phyloP scores from a whole-genome alignment of 805 yeast genomes.

The Saturnispora besseyi region DNA sequence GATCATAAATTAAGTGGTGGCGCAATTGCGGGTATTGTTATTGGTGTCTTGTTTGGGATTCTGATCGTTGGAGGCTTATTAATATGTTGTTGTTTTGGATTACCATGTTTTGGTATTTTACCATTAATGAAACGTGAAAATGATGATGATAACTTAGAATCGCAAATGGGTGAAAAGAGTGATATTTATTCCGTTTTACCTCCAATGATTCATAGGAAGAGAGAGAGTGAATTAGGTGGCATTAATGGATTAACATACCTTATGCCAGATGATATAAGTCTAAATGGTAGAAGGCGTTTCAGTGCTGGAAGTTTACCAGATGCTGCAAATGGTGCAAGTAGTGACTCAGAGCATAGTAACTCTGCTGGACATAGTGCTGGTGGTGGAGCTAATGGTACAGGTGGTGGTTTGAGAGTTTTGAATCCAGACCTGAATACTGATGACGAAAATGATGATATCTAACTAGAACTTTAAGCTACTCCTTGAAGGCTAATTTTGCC shows the following conservation, averaged over 20 bases:
- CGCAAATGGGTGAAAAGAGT: slow-evolving; percentile 6
- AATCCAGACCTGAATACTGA: slow-evolving; percentile 26
- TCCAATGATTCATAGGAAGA: slow-evolving; percentile 1
- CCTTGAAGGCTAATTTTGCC: background rate
- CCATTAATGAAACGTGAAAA: slow-evolving; percentile 20
- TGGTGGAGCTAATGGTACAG: slow-evolving; percentile 4
- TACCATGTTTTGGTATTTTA: slow-evolving; percentile 8
- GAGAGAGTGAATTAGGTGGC: slow-evolving; percentile 6
- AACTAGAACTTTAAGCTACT: background rate
- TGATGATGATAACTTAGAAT: slow-evolving; percentile 9
- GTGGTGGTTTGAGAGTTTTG: slow-evolving; percentile 25
- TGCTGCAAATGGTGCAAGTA: slow-evolving; percentile 22
- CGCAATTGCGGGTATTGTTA: slow-evolving; percentile 29
- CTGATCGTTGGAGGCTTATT: slow-evolving; percentile 13
- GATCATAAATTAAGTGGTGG: slow-evolving; percentile 21
- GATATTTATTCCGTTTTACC: slow-evolving; percentile 6
- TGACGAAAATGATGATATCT: slow-evolving; percentile 1
- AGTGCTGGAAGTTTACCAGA: slow-evolving; percentile 30
- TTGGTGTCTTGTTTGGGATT: slow-evolving; percentile 25
- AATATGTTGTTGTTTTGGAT: slow-evolving; percentile 15
- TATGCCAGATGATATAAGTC: slow-evolving; percentile 13
- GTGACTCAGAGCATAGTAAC: slow-evolving; percentile 10
- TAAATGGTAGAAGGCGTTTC: slow-evolving; percentile 23
- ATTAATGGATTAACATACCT: slow-evolving; percentile 10
- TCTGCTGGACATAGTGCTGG: slow-evolving; percentile 5